Base-by-base conservation (phyloP, 2,329 filamentous ascomycete genomes). In the Sphaerulina populicola region DNA sequence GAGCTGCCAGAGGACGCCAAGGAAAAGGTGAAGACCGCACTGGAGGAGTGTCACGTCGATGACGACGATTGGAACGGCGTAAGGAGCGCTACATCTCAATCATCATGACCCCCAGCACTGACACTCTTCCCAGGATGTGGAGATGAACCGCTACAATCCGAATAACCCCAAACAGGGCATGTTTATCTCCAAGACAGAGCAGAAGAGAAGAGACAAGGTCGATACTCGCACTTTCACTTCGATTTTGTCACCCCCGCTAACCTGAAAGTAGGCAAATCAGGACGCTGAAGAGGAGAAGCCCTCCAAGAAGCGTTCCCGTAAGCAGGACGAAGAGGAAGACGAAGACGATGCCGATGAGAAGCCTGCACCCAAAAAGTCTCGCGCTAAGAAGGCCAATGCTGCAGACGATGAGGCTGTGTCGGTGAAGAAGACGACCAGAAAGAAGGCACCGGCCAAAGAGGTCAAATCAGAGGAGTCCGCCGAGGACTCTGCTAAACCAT, bases 21-120 rank as follows among this genome's bases (percentile, higher is more conserved):
- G 68, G 79, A 79, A 40, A 95, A 93, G 74, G 74, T 96, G 57
- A 75, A 78, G 45, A 78, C 77, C 41, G 87, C 85, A 46, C 68
- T 96, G 21, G 75, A 78, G 52, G 78, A 90, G 65, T 88, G 88
- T 21, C 86, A 93, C 62, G 84, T 97, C 61, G 84, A 86, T 59
- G 77, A 88, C 38, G 83, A 87, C 46, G 91, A 96, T 61, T 96
- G 88, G 81, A 91, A 85, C 31, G 88, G 88, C 10, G 89, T 94
- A 77, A 71, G 85, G 74, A 21, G 60, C 21, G 30, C 46, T 46
- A 8, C 3, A 36, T n/a, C 12, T 11, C 6, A 4, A 36, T 10
- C n/a, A 11, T 12, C 6, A 6, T 31, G 6, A 18, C 9, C 7
- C 4, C 40, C 43, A 11, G 50, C 52, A 37, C 59, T 64, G 44